phyloP scores from a whole-genome alignment of 1,284 basidiomycete species.

The Pisolithus thermaeus region DNA sequence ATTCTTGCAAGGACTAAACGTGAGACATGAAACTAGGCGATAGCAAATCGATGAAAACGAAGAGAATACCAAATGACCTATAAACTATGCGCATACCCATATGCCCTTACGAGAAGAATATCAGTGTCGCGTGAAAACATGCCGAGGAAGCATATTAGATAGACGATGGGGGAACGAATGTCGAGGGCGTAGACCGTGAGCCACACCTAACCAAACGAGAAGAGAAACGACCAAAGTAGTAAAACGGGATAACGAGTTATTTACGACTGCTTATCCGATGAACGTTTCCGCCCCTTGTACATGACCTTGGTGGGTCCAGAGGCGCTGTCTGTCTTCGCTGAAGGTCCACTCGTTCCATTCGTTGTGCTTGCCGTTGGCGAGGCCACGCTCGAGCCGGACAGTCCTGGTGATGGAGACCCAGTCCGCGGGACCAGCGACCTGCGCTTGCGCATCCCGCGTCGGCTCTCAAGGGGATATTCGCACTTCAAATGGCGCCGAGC shows the following conservation, averaged over 20 bases:
- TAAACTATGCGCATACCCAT: constrained; percentile 1
- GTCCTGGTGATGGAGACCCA: constrained; percentile 17
- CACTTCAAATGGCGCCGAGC: constrained; percentile 51
- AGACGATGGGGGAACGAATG: constrained; percentile 21
- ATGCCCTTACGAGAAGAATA: constrained; percentile 5
- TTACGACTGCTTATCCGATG: constrained; percentile 22
- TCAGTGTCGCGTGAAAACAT: constrained; percentile 19
- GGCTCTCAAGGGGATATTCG: constrained; percentile 53
- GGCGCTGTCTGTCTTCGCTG: constrained; percentile 1
- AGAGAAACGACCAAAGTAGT: constrained; percentile 11
- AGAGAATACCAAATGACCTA: constrained; percentile 7
- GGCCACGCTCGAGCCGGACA: neutral
- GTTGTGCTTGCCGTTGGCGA: neutral
- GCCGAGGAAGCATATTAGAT: constrained; percentile 11
- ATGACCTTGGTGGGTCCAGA: constrained; percentile 15
- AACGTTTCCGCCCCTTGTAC: constrained; percentile 25
- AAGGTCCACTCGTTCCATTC: neutral
- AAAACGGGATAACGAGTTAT: neutral
- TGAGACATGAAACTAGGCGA: neutral
- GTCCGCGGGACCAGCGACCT: constrained; percentile 28
- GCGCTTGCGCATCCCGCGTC: constrained; percentile 56
- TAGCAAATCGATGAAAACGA: constrained; percentile 9
- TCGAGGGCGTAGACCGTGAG: neutral
- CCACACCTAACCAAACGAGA: constrained; percentile 1
- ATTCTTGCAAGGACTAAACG: neutral